Evolutionary conservation across 140 eudicot species (phyloP).

Genomic region (Cichorium intybus): DNA sequence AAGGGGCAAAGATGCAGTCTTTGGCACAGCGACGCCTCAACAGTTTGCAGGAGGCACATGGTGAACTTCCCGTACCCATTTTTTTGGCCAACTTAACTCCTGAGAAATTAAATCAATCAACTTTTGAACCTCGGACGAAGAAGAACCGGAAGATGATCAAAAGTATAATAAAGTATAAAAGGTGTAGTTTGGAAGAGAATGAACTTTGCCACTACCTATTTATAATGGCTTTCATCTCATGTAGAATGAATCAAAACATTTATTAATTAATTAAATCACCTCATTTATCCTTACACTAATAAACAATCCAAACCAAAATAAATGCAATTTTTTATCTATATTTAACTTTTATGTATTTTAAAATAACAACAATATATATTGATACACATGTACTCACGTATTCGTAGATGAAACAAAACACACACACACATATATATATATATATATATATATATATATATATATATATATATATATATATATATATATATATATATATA

Average conservation of each 20-base stretch:
- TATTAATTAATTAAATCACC: background rate
- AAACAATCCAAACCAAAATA: background rate
- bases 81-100: background rate
- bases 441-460: background rate
- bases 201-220: conserved; percentile 44
- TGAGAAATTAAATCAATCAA: background rate
- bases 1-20: conserved; percentile 91
- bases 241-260: conserved; percentile 32
- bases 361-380: background rate
- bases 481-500: background rate
- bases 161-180: conserved; percentile 27
- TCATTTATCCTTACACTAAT: conserved; percentile 8
- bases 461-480: background rate
- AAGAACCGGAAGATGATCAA: background rate
- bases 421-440: too few species aligned
- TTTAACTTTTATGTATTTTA: background rate
- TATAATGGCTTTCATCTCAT: conserved; percentile 41
- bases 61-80: conserved; percentile 85
- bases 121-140: conserved; percentile 11
- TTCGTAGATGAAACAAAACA: too few species aligned
- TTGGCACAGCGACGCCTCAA: conserved; percentile 84
- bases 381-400: too few species aligned
- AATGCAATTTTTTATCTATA: background rate
- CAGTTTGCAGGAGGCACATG: conserved; percentile 95
- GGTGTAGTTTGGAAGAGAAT: conserved; percentile 51